phyloP scores from a whole-genome alignment of 2,329 filamentous ascomycete species.

The Fusarium protoensiforme region DNA sequence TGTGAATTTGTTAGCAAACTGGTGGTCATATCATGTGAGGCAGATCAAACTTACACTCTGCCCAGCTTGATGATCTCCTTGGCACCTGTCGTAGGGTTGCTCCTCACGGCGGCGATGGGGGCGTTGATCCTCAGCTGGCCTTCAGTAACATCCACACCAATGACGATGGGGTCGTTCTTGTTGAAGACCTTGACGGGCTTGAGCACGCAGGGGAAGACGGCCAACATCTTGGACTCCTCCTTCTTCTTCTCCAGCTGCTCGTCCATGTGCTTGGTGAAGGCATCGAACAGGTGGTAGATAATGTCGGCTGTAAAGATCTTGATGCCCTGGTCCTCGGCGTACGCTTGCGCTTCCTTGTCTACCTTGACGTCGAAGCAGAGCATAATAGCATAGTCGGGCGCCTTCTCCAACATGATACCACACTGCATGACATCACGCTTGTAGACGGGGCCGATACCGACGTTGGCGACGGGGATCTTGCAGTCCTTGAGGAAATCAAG shows the following conservation, averaged over 20 bases:
- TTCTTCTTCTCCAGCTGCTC: slow-evolving; percentile 90
- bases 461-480: slow-evolving; percentile 98
- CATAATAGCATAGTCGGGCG: slow-evolving; percentile 97
- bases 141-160: slow-evolving; percentile 95
- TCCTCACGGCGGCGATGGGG: slow-evolving; percentile 87
- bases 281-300: slow-evolving; percentile 98
- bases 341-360: slow-evolving; percentile 91
- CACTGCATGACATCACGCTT: slow-evolving; percentile 97
- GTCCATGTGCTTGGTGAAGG: slow-evolving; percentile 95
- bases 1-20: slow-evolving; percentile 55
- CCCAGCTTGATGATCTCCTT: slow-evolving; percentile 90
- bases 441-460: slow-evolving; percentile 96
- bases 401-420: slow-evolving; percentile 96
- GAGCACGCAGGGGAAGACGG: slow-evolving; percentile 96
- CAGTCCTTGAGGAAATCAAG: slow-evolving; percentile 95
- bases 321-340: slow-evolving; percentile 93
- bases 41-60: slow-evolving; percentile 81
- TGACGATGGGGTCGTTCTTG: slow-evolving; percentile 94
- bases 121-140: slow-evolving; percentile 88
- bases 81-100: slow-evolving; percentile 78
- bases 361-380: slow-evolving; percentile 99
- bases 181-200: slow-evolving; percentile 95
- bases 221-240: slow-evolving; percentile 94
- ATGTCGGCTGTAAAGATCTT: slow-evolving; percentile 99
- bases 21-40: slow-evolving; percentile 12